Evolutionary conservation across 2,329 filamentous ascomycete genomes (phyloP), one percentile per base, ranked within the genome.

Genomic region (Apiospora malaysiana): DNA sequence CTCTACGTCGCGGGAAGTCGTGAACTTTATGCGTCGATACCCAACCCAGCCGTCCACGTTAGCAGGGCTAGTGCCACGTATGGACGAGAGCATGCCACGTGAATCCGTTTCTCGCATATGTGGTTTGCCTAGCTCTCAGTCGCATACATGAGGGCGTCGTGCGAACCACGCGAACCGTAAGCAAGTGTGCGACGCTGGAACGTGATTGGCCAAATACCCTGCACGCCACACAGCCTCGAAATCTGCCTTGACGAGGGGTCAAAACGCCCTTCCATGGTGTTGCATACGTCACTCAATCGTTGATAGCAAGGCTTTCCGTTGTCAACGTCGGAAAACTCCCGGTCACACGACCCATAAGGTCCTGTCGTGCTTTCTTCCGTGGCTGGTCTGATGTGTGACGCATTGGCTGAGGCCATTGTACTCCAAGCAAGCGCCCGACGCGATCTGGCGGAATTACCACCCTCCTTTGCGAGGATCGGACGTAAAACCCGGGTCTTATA

Each of bases 91-190:
- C 16, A 18, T 1, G 43, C 65, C 65, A 66, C 65, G 65, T 18
- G 4, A 45, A 18, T 9, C 18, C 6, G n/a, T 1, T 27, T n/a
- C 16, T 66, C 65, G 40, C 43, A 43, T 14, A 8, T 32, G 37
- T 43, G 63, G 18, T 45, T 25, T 66, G 1, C 37, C 18, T 66
- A 23, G 32, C 18, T 46, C 40, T 1, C 3, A 8, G n/a, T 27
- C 27, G 65, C 65, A n/a, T 66, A 2, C 18, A 37, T 21, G 14
- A 10, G 27, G 37, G 16, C 51, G 27, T 40, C 65, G 45, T 4
- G 65, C 65, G n/a, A 18, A 66, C 65, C 65, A 27, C 12, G 40
- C 40, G 40, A 66, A 43, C n/a, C 8, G 43, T 45, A 21, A 66
- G 63, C 37, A 66, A 5, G 25, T 8, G 21, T 23, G 10, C 2